A percentile compares a stretch with the other conserved stretches of the same genome.
phyloP scores from a whole-genome alignment of 257 asterid genomes.

The Nicotiana obtusifolia region DNA sequence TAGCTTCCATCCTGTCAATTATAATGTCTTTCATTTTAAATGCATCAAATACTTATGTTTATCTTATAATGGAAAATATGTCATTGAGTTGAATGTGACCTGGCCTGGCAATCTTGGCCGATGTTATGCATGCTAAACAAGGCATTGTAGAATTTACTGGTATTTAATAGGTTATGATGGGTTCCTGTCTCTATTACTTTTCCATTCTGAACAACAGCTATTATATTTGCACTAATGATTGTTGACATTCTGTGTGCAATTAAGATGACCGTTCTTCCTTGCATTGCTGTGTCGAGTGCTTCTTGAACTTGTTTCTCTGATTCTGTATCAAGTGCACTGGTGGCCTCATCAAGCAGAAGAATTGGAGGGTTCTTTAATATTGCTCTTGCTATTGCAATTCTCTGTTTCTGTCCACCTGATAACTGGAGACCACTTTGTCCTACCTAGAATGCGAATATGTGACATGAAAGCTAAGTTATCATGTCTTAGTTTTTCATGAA shows the following conservation, averaged over 20 bases:
- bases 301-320: slow-evolving; percentile 78
- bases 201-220: slow-evolving; percentile 66
- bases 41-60: not conserved
- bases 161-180: slow-evolving; percentile 40
- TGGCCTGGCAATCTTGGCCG: slow-evolving; percentile 38
- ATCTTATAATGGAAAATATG: not conserved
- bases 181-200: slow-evolving; percentile 52
- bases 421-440: slow-evolving; percentile 78
- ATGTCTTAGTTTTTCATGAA: not conserved
- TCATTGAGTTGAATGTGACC: slow-evolving; percentile 25
- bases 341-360: slow-evolving; percentile 85
- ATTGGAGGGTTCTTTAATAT: slow-evolving; percentile 67
- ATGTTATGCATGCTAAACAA: slow-evolving; percentile 63
- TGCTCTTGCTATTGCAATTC: slow-evolving; percentile 90
- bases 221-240: slow-evolving; percentile 60
- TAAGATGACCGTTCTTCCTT: slow-evolving; percentile 71
- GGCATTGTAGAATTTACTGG: slow-evolving; percentile 44
- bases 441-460: slow-evolving; percentile 33
- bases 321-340: slow-evolving; percentile 90
- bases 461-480: slow-evolving; percentile 20
- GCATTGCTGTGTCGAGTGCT: slow-evolving; percentile 72
- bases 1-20: slow-evolving; percentile 33
- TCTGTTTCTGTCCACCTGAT: slow-evolving; percentile 92
- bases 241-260: slow-evolving; percentile 85
- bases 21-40: slow-evolving; percentile 4